Base-by-base conservation (phyloP, 179 eudicot species). In the Camellia oleifera region DNA sequence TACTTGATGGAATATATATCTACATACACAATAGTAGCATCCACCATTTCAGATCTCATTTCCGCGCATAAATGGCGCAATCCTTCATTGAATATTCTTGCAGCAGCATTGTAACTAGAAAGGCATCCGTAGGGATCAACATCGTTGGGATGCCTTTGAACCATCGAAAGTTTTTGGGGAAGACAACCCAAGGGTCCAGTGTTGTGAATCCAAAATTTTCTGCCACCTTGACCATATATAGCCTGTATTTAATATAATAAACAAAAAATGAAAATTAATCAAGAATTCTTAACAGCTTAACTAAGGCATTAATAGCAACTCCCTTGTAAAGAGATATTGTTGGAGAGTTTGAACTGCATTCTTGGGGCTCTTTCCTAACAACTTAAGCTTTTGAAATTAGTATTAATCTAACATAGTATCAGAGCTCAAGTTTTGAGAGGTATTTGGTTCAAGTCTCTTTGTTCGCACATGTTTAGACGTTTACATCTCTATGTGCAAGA, bases 111-210 rank as follows among this genome's bases (percentile, higher is more conserved):
- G 81, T 91, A 92, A 46, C 88, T 88, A 3, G 92, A 84, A 53
- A 96, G 83, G 87, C 99, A 96, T 78, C 96, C 94, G 7, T 80
- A 2, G 9, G 86, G 69, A 83, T 96, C 98, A 23, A 86, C 80
- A 82, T 90, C 88, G 1, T 74, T 54, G 18, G 86, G 67, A 60
- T 76, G 83, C 72, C 80, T 87, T 74, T 84, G 83, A 72, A 81
- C 87, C 74, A 90, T 74, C 77, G 90, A 82, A 10, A 95, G 91
- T 78, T 91, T 88, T 82, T 94, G 91, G 84, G 99, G 99, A 57
- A 92, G 89, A 83, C 99, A 96, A 48, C 99, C 99, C 32, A 96
- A 79, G 23, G 99, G 99, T 40, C 99, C 99, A 0, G 98, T 94
- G 83, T 96, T 96, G 84, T 94, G 99, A 74, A 96, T 82, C 98